phyloP scores from a whole-genome alignment of 257 asterid genomes.

The Verbascum thapsus region DNA sequence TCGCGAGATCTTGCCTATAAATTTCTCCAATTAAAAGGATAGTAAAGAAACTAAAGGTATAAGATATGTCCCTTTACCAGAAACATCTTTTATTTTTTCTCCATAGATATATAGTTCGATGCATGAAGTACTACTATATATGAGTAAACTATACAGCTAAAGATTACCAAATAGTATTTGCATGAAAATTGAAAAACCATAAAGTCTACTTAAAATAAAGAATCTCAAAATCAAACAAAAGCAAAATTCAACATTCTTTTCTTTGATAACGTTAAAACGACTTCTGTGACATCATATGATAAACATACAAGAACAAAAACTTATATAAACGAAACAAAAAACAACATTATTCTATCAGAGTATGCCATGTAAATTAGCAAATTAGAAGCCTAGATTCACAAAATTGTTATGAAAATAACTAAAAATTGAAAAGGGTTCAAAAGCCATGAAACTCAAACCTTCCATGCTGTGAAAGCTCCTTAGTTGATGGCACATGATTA shows the following conservation, averaged over 20 bases:
- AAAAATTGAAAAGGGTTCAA: not conserved
- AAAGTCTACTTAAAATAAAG: not conserved
- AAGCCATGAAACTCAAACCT: slow-evolving; percentile 52
- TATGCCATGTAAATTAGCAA: not conserved
- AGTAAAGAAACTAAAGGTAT: slow-evolving; percentile 20
- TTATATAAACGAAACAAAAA: not conserved
- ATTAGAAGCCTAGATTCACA: not conserved
- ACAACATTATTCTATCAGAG: not conserved
- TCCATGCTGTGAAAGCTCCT: slow-evolving; percentile 74
- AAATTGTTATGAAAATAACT: not conserved
- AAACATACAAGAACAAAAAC: not conserved
- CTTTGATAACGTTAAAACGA: not conserved
- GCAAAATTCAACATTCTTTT: not conserved
- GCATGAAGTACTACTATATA: not conserved
- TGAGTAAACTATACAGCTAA: slow-evolving; percentile 6
- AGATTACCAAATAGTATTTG: slow-evolving; percentile 4
- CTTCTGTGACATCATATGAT: not conserved
- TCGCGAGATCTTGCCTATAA: slow-evolving; percentile 78
- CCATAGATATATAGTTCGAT: not conserved
- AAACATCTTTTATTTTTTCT: not conserved
- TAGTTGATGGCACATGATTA: slow-evolving; percentile 74
- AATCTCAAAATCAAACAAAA: not conserved
- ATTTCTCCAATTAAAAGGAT: slow-evolving; percentile 9
- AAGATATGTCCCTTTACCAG: slow-evolving; percentile 21
- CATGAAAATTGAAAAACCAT: not conserved